Percentiles rank a stretch among this genome's conserved stretches.
Conservation (phyloP, 306 rosid species). For the Fragaria ananassa region DNA sequence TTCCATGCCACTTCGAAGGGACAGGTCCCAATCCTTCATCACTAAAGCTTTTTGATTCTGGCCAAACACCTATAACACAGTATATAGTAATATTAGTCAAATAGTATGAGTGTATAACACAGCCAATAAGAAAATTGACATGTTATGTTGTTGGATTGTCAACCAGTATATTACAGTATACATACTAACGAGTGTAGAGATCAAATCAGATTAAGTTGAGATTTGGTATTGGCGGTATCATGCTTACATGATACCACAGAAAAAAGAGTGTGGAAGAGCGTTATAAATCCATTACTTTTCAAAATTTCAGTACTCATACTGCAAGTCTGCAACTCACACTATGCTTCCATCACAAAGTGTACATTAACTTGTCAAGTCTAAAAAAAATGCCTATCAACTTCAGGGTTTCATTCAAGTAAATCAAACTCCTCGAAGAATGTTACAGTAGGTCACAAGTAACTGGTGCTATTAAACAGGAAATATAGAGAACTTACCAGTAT, state of each 20-base stretch:
- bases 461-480: background rate
- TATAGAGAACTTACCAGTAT: slow-evolving; percentile 40
- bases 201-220: background rate
- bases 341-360: background rate
- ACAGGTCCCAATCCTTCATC: slow-evolving; percentile 60
- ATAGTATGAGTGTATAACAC: background rate
- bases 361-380: background rate
- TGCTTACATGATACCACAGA: background rate
- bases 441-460: background rate
- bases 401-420: background rate
- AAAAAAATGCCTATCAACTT: background rate
- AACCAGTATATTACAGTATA: too few relatives aligned
- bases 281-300: too few relatives aligned
- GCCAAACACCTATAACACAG: slow-evolving; percentile 57
- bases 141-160: background rate
- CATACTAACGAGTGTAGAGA: too few relatives aligned
- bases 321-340: too few relatives aligned
- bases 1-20: slow-evolving; percentile 63
- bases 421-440: background rate
- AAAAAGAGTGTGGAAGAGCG: too few relatives aligned
- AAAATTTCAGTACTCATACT: too few relatives aligned
- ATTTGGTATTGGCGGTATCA: background rate
- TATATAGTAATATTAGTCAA: background rate
- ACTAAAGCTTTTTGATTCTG: slow-evolving; percentile 61
- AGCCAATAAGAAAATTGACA: background rate